Percentiles rank a stretch among this genome's conserved stretches.
Evolutionary conservation across 192 early-diverging fungal species (phyloP).

Genomic region (Lobulomyces angularis): DNA sequence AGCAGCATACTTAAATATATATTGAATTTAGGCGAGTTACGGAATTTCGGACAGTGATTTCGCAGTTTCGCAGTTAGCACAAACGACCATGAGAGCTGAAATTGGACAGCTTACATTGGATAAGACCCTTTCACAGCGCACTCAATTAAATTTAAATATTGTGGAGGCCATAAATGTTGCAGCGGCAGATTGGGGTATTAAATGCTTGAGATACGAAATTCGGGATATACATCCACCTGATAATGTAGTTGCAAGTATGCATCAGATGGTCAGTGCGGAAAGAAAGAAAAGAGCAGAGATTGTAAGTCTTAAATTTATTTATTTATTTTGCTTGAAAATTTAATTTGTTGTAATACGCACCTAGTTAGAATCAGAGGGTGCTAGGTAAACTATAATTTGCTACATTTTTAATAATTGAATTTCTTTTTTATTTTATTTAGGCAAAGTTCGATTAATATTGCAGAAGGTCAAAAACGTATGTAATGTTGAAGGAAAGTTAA

Average conservation of each 20-base stretch:
- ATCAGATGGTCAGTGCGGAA: slow-evolving; percentile 94
- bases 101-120: slow-evolving; percentile 98
- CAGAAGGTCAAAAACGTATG: slow-evolving; percentile 89
- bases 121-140: slow-evolving; percentile 85
- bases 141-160: slow-evolving; percentile 84
- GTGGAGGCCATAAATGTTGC: slow-evolving; percentile 89
- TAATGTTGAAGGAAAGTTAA: no score
- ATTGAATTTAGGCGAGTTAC: slow-evolving; percentile 57
- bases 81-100: slow-evolving; percentile 97
- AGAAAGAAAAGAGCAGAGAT: slow-evolving; percentile 94
- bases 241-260: slow-evolving; percentile 93
- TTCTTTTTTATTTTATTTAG: slow-evolving; percentile 27
- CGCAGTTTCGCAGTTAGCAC: slow-evolving; percentile 91
- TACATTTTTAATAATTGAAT: not conserved
- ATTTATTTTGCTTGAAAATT: no score
- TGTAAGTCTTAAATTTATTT: slow-evolving; percentile 51
- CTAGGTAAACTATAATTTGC: slow-evolving; percentile 1
- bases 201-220: slow-evolving; percentile 91
- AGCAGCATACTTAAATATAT: not conserved
- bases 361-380: slow-evolving; percentile 37
- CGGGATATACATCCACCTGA: slow-evolving; percentile 89
- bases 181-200: slow-evolving; percentile 88
- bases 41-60: slow-evolving; percentile 91
- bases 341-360: no score
- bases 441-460: slow-evolving; percentile 93